These are phyloP conservation scores for Capronia epimyces DNA, from an alignment of 2,329 filamentous ascomycete genomes.

Conservation along the genomic window DNA sequence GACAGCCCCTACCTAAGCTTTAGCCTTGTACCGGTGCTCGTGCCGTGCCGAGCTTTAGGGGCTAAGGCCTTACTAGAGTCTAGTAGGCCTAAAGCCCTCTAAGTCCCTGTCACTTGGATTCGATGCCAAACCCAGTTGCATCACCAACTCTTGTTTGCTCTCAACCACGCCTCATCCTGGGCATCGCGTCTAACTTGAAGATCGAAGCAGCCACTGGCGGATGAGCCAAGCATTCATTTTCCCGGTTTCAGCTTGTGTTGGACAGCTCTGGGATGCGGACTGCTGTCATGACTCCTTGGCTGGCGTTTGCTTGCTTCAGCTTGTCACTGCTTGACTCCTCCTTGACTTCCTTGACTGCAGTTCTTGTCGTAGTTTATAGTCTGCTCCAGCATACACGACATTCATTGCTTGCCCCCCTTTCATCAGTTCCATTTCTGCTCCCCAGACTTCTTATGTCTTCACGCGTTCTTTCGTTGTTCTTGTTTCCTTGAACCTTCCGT, in stretches of 20 bases:
- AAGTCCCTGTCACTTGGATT: no score
- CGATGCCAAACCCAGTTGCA: no score
- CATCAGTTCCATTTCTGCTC: background rate
- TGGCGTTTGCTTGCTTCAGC: background rate
- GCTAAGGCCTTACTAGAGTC: background rate
- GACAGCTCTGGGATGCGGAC: no score
- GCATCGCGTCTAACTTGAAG: no score
- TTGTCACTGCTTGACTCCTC: background rate
- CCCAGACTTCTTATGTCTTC: background rate
- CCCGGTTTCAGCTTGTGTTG: slow-evolving; percentile 3
- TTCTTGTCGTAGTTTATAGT: background rate
- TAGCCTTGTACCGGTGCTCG: background rate
- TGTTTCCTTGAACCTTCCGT: background rate
- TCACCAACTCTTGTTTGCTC: no score
- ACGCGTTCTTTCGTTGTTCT: background rate
- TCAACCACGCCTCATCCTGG: no score
- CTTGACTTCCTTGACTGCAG: background rate
- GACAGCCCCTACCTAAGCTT: no score
- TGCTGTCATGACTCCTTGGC: background rate
- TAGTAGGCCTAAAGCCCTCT: no score
- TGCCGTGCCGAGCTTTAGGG: background rate
- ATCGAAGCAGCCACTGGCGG: background rate
- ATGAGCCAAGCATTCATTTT: slow-evolving; percentile 4
- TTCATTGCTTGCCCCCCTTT: no score
- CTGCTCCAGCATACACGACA: background rate